Base-by-base conservation (phyloP, 2,329 filamentous ascomycete genomes). In the Tetracladium maxilliforme region DNA sequence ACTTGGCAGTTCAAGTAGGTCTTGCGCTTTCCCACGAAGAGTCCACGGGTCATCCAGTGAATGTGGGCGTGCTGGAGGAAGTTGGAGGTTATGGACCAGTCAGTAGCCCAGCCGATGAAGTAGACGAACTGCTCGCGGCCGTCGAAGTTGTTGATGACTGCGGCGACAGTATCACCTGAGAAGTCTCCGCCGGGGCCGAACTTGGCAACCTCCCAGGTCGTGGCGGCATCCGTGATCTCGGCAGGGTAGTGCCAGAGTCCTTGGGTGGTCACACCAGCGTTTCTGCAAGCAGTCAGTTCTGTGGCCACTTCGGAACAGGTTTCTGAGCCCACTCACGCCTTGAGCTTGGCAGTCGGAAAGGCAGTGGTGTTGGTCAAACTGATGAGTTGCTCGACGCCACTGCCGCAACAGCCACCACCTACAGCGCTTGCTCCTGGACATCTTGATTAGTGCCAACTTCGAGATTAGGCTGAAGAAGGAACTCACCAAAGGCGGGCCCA, bases 31-130 rank as follows among this genome's bases (percentile, higher is more conserved):
- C 35, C 36, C 10, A 39, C 34, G 30, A 46, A 64, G 7, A 72
- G 43, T 19, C 69, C 68, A 32, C 65, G 56, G 5, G 69, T 72
- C 17, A 69, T 41, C 68, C 67, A 74, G 35, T 60, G 60, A 31
- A 74, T 71, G 56, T 63, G 71, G 8, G 67, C 54, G 44, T 74
- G 69, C 44, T 72, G 67, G 24, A 71, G 43, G 37, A 58, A 68
- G 42, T 58, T 70, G 36, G 62, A 67, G 3, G 65, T 59, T 10
- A 56, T 35, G 30, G 42, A 48, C 53, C 51, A 56, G 25, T 50
- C 48, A 13, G 47, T 47, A 8, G 49, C 49, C 25, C 64, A 70
- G 10, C 51, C 47, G 26, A 63, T 58, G 47, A 72, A 72, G 49
- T 64, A 72, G 4, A 58, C 67, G 63, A 73, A 69, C 44, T 73